A percentile compares a stretch with the other conserved stretches of the same genome.
phyloP scores from a whole-genome alignment of 306 rosid genomes.

The Purshia tridentata region DNA sequence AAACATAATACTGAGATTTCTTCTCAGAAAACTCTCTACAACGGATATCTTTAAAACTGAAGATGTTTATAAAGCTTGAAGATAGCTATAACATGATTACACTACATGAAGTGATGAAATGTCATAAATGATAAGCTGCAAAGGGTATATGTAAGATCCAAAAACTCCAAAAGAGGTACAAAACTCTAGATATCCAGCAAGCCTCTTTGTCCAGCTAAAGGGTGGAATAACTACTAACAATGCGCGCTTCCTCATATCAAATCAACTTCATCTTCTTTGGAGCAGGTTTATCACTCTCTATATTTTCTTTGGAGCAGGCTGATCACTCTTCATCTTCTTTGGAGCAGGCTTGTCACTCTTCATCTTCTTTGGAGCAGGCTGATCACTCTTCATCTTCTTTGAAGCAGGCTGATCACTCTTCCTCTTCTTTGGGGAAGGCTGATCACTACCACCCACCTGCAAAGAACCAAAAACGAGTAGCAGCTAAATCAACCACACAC shows the following conservation, averaged over 20 bases:
- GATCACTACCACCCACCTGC: conserved; percentile 58
- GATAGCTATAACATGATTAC: background rate
- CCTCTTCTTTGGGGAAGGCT: conserved; percentile 81
- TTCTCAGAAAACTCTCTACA: background rate
- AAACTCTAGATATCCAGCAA: background rate
- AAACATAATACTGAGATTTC: too few species aligned
- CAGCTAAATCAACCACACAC: conserved; percentile 8
- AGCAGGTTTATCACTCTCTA: too few species aligned
- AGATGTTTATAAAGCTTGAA: background rate
- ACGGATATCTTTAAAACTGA: background rate
- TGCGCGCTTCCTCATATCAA: background rate
- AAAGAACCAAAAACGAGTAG: conserved; percentile 7
- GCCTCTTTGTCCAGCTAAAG: background rate
- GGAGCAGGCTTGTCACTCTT: conserved; percentile 69
- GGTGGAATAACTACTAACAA: background rate
- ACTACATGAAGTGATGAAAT: background rate
- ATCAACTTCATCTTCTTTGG: conserved; percentile 44
- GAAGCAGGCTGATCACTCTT: conserved; percentile 69
- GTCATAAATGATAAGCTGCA: background rate
- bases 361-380: conserved; percentile 80
- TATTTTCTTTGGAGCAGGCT: background rate
- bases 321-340: conserved; percentile 79
- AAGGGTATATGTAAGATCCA: background rate
- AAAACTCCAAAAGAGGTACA: background rate
- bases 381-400: conserved; percentile 79